These are phyloP conservation scores for Barnettozyma sp. DNA, from an alignment of 805 yeast genomes.

Conservation along the genomic window DNA sequence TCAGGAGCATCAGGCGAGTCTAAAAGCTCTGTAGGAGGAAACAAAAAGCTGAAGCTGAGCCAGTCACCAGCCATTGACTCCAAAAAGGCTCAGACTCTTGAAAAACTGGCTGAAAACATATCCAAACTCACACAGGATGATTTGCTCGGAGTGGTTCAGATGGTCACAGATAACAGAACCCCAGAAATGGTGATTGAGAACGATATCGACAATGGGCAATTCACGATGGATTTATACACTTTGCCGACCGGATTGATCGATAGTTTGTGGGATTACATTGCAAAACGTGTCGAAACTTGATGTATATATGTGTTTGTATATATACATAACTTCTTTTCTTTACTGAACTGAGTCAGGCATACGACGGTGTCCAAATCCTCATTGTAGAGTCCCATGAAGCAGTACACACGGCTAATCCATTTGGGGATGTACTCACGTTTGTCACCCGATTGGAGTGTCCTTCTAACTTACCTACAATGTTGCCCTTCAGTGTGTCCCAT, in stretches of 20 bases:
- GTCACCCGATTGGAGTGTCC: conserved; percentile 60
- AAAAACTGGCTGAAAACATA: conserved; percentile 81
- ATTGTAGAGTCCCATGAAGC: conserved; percentile 77
- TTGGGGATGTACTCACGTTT: conserved; percentile 58
- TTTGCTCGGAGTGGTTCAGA: conserved; percentile 88
- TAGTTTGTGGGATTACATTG: conserved; percentile 92
- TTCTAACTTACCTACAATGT: conserved; percentile 56
- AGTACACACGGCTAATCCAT: conserved; percentile 72
- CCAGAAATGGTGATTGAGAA: conserved; percentile 93
- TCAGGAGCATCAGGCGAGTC: no score
- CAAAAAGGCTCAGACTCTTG: conserved; percentile 70
- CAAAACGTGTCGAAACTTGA: conserved; percentile 45
- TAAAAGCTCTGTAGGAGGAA: no score
- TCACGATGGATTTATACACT: conserved; percentile 91
- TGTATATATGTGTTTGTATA: not conserved
- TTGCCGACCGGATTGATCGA: conserved; percentile 85
- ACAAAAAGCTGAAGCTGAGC: conserved; percentile 23
- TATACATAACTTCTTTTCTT: not conserved
- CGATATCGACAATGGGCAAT: conserved; percentile 94
- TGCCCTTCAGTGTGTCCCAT: conserved; percentile 70
- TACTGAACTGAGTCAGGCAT: conserved; percentile 9
- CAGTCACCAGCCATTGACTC: conserved; percentile 34
- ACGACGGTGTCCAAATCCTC: conserved; percentile 51
- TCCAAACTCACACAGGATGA: conserved; percentile 90
- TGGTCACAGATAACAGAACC: conserved; percentile 94